These are phyloP conservation scores for Pythium periplocum DNA, from an alignment of 352 stramenopile species.

Conservation along the genomic window DNA sequence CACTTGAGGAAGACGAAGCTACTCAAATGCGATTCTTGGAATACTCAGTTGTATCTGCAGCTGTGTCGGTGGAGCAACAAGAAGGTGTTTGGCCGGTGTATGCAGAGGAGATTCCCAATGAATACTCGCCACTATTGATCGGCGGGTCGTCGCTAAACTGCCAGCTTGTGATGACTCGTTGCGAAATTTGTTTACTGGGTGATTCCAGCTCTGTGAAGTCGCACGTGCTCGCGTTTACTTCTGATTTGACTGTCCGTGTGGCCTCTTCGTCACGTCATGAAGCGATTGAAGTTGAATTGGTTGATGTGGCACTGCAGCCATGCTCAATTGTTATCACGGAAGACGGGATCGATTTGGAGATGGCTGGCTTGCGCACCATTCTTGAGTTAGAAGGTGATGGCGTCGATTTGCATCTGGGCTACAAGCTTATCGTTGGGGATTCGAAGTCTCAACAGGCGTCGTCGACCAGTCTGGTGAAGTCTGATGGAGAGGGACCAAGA, in stretches of 20 bases:
- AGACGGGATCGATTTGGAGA: slow-evolving; percentile 71
- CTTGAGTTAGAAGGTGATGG: slow-evolving; percentile 84
- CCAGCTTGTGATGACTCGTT: slow-evolving; percentile 45
- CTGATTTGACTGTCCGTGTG: slow-evolving; percentile 59
- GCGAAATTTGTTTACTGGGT: slow-evolving; percentile 76
- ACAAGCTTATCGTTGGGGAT: slow-evolving; percentile 56
- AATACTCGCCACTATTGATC: slow-evolving; percentile 70
- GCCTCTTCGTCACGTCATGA: slow-evolving; percentile 59
- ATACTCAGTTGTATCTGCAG: slow-evolving; percentile 32
- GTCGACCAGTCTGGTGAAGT: slow-evolving; percentile 21
- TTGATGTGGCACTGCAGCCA: slow-evolving; percentile 74
- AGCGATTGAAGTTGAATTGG: slow-evolving; percentile 64
- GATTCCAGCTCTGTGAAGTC: slow-evolving; percentile 66
- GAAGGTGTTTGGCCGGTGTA: slow-evolving; percentile 44
- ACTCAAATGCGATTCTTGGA: slow-evolving; percentile 70
- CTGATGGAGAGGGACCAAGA: slow-evolving; percentile 6
- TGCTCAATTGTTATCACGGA: slow-evolving; percentile 57
- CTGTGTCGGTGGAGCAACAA: slow-evolving; percentile 51
- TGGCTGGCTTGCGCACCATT: slow-evolving; percentile 67
- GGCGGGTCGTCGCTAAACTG: slow-evolving; percentile 43
- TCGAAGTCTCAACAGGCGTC: slow-evolving; percentile 8
- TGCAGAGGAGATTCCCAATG: slow-evolving; percentile 46
- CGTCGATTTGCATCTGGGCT: slow-evolving; percentile 73
- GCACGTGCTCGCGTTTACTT: slow-evolving; percentile 78
- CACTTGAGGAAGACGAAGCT: slow-evolving; percentile 59